Conservation (phyloP, 495 filamentous ascomycete species). For the Penicillium goetzii region DNA sequence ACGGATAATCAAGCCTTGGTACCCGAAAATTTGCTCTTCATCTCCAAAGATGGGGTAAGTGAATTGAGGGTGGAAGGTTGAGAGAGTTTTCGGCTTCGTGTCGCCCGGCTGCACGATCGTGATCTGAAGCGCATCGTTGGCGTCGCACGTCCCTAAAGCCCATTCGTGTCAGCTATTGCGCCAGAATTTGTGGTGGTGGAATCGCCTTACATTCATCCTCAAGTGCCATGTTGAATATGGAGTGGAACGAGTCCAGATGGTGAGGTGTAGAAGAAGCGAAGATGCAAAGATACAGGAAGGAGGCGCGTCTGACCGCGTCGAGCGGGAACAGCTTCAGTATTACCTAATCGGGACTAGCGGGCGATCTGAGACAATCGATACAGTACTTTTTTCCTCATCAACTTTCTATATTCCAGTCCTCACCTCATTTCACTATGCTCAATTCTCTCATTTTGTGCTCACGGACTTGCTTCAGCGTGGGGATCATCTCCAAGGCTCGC, state of each 20-base stretch:
- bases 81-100: constrained; percentile 58
- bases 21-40: constrained; percentile 87
- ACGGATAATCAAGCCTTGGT: constrained; percentile 74
- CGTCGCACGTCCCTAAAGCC: constrained; percentile 67
- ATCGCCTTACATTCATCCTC: constrained; percentile 55
- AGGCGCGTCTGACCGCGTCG: constrained; percentile 30
- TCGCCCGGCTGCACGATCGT: constrained; percentile 65
- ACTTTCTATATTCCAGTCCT: background rate
- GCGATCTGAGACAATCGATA: background rate
- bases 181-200: background rate
- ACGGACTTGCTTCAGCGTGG: constrained; percentile 19
- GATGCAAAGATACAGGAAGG: constrained; percentile 12
- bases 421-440: background rate
- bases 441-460: constrained; percentile 4
- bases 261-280: constrained; percentile 13
- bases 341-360: constrained; percentile 34
- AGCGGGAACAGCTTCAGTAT: constrained; percentile 23
- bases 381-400: background rate
- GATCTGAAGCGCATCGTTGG: constrained; percentile 74
- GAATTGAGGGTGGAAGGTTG: constrained; percentile 79
- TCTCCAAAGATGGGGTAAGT: constrained; percentile 94
- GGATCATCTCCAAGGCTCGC: constrained; percentile 27
- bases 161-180: constrained; percentile 16
- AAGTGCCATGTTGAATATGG: constrained; percentile 41
- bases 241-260: constrained; percentile 5